Base-by-base conservation (phyloP, 345 rosid genomes). In the Populus deltoides region DNA sequence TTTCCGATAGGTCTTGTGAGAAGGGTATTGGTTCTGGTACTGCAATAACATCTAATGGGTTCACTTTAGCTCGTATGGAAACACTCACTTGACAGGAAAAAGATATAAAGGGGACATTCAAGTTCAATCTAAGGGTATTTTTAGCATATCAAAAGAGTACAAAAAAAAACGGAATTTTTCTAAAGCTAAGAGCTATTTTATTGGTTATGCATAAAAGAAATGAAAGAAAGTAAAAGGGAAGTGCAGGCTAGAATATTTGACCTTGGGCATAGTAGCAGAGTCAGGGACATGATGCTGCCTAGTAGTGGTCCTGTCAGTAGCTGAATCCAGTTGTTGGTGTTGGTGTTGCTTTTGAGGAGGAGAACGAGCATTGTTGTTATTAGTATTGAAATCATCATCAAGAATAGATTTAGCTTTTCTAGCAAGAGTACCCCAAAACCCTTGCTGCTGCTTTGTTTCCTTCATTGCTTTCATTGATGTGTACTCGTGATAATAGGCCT, bases 371-470 rank as follows among this genome's bases (percentile, higher is more conserved):
- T 61, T 33, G 36, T 36, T 49, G 6, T 4, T 9, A n/a, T 11
- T 10, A 57, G 62, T 24, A 65, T 55, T 27, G 47, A n/a, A 73
- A 66, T 53, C 81, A 31, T 75, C 85, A 43, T 82, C 85, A 11
- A 83, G 43, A 75, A 77, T 41, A 15, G 79, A 80, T 80, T 83
- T 77, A 71, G 81, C 81, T 76, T 86, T 74, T 59, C 77, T 72
- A 51, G 78, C 77, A 79, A 79, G 49, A 59, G 75, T n/a, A 78
- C 82, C 81, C 76, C 80, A 68, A 68, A 75, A 78, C 47, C 78
- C 75, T 77, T 85, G 88, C 29, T 57, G 63, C 6, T 57, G 63
- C 75, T 92, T 92, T 22, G 89, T 81, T 81, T 90, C 93, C 45
- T 85, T 85, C 45, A 87, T 66, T 66, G 70, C 61, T 10, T 68